Evolutionary conservation across 352 stramenopile species (phyloP).

Genomic region (Aphanomyces cochlioides): DNA sequence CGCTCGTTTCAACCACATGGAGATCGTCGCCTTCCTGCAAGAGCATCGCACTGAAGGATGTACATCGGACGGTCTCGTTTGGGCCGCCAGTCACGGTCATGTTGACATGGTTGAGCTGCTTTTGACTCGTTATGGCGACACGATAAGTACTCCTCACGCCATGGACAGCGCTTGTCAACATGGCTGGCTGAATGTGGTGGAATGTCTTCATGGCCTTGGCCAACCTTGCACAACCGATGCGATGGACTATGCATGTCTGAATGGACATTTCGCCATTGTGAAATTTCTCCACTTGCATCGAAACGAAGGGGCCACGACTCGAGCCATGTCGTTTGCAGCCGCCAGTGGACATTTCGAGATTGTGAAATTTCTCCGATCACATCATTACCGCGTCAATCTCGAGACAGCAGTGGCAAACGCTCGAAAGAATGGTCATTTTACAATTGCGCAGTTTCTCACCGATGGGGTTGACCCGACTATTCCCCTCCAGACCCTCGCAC

Average conservation of each 20-base stretch:
- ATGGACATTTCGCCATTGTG: constrained; percentile 9
- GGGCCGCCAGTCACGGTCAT: constrained; percentile 13
- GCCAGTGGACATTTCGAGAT: constrained; percentile 9
- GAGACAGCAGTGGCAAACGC: not conserved
- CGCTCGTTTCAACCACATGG: constrained; percentile 11
- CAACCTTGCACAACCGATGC: constrained; percentile 8
- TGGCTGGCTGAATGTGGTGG: not conserved
- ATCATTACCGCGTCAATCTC: not conserved
- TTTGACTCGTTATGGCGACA: not conserved
- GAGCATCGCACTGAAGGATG: constrained; percentile 16
- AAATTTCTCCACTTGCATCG: constrained; percentile 19
- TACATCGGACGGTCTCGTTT: not conserved
- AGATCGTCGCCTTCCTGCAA: constrained; percentile 21
- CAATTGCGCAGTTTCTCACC: not conserved
- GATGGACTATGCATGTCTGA: constrained; percentile 14
- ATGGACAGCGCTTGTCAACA: constrained; percentile 6
- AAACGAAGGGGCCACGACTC: constrained; percentile 17
- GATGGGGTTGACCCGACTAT: not conserved
- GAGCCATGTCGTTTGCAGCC: constrained; percentile 16
- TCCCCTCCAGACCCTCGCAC: not conserved
- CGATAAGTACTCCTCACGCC: not conserved
- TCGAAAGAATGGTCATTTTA: constrained; percentile 1
- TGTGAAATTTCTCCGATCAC: constrained; percentile 4
- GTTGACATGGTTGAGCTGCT: constrained; percentile 13
- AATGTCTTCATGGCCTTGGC: constrained; percentile 12